phyloP scores from a whole-genome alignment of 2,329 filamentous ascomycete genomes.

The Decorospora gaudefroyi region DNA sequence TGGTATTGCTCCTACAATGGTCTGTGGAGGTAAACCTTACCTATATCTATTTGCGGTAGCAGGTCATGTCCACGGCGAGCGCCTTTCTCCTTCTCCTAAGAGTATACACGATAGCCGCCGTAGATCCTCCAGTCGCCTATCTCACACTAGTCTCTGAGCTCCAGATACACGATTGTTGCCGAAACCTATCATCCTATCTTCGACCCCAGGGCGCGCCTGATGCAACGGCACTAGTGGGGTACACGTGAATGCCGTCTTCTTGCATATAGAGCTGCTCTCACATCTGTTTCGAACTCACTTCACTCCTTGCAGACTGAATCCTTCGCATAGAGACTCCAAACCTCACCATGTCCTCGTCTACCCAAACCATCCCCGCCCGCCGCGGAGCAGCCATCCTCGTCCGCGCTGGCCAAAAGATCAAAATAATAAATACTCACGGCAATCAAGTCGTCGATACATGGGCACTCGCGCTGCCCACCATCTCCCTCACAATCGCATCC shows the following conservation, averaged over 20 bases:
- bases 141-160: conserved; percentile 3
- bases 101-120: neutral
- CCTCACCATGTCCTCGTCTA: conserved; percentile 17
- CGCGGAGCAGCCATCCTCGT: conserved; percentile 51
- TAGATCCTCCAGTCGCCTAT: conserved; percentile 9
- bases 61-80: neutral
- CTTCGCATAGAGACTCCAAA: neutral
- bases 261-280: neutral
- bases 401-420: conserved; percentile 48
- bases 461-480: conserved; percentile 49
- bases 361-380: conserved; percentile 50
- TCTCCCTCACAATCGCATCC: conserved; percentile 22
- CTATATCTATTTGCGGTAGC: too few relatives aligned
- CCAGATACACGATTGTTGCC: neutral
- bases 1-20: neutral
- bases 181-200: conserved; percentile 19
- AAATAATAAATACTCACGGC: conserved; percentile 55
- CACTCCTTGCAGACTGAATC: neutral
- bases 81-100: neutral
- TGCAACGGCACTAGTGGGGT: conserved; percentile 15
- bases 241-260: conserved; percentile 1
- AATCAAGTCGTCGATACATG: conserved; percentile 58
- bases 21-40: too few relatives aligned
- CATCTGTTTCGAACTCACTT: neutral
- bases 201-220: conserved; percentile 17